Evolutionary conservation across 1,284 basidiomycete genomes (phyloP), one percentile per base, ranked within the genome.

Genomic region (Rhodotorula sp.): DNA sequence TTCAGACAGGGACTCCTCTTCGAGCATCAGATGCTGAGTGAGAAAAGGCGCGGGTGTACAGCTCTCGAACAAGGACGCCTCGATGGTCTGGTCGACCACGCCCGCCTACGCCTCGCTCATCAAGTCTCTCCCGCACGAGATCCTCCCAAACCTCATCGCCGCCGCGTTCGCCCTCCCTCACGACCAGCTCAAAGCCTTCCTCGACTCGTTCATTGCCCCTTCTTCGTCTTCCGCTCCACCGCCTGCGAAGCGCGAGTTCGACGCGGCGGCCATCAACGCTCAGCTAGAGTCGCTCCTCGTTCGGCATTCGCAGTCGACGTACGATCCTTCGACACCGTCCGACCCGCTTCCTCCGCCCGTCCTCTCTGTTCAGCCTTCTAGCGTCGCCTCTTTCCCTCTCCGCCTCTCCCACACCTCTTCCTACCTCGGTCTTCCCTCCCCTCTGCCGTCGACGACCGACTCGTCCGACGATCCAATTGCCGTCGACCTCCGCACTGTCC

Each of bases 11-110:
- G n/a, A n/a, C n/a, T n/a, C n/a, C n/a, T n/a, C n/a, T n/a, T n/a
- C n/a, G n/a, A n/a, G n/a, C n/a, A n/a, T n/a, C n/a, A n/a, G n/a
- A n/a, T n/a, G n/a, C n/a, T n/a, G n/a, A n/a, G n/a, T n/a, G n/a
- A n/a, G n/a, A n/a, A n/a, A n/a, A n/a, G n/a, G n/a, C n/a, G n/a
- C n/a, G n/a, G n/a, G 10, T 28, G 15, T 13, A 5, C 64, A 77
- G 88, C 75, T 94, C 34, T 79, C 90, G 1, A 83, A 88, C 2
- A 88, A 87, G 0, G 82, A 85, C 0, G 93, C 91, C 9, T 95
- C 94, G 2, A 85, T 99, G 67, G 96, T 98, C 8, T 99, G 96
- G 96, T 94, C 93, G 18, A 94, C 92, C 30, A 87, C 85, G 64
- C 92, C 94, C 0, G 78, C 83, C 13, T 83, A 95, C 10, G 92